Conservation (phyloP, 2,329 filamentous ascomycete genomes). For the Colletotrichum sp. region DNA sequence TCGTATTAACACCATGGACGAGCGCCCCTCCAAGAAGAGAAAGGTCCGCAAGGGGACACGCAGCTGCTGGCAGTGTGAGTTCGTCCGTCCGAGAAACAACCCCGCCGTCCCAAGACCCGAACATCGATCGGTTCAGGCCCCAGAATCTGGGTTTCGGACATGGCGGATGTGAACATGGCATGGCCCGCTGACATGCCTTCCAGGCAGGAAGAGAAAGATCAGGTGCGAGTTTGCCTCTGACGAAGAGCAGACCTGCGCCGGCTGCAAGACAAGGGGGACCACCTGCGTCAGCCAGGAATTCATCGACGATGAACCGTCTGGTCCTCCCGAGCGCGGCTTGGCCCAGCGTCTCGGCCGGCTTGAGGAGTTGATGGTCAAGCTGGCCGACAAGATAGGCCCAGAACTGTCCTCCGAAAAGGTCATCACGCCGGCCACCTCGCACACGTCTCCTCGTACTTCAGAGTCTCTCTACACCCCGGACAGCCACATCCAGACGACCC, state of each 20-base stretch:
- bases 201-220: slow-evolving; percentile 49
- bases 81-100: background rate
- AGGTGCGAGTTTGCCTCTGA: slow-evolving; percentile 49
- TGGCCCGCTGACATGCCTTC: background rate
- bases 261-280: slow-evolving; percentile 48
- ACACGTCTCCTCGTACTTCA: slow-evolving; percentile 41
- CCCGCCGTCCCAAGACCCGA: background rate
- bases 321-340: slow-evolving; percentile 40
- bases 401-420: background rate
- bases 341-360: slow-evolving; percentile 49
- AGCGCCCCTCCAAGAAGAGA: slow-evolving; percentile 32
- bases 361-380: slow-evolving; percentile 50
- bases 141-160: background rate
- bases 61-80: slow-evolving; percentile 65
- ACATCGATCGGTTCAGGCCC: background rate
- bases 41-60: slow-evolving; percentile 60
- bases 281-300: slow-evolving; percentile 55
- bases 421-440: slow-evolving; percentile 28
- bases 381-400: slow-evolving; percentile 32
- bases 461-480: slow-evolving; percentile 31
- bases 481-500: slow-evolving; percentile 10
- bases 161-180: background rate
- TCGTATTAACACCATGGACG: background rate
- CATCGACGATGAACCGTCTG: slow-evolving; percentile 32
- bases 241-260: slow-evolving; percentile 44